Base-by-base conservation (phyloP, 1,139 yeast species). In the Diutina rugosa region DNA sequence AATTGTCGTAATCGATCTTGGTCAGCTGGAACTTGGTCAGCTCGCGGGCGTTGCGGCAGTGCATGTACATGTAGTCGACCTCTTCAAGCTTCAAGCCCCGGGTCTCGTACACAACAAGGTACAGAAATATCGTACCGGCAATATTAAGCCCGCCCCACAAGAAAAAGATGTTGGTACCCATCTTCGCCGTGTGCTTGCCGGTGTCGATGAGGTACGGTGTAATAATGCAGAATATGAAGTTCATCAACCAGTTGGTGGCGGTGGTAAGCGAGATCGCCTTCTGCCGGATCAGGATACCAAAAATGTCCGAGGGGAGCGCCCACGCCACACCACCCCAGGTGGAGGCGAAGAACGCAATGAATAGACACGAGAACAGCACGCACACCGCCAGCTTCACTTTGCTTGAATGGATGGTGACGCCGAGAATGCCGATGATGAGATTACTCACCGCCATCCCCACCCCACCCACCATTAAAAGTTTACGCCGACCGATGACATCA, bases 401-500 rank as follows among this genome's bases (percentile, higher is more conserved):
- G 1, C 71, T 69, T 18, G 83, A 72, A 46, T 72, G 57, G 1
- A 81, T 73, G 9, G 82, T 73, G 12, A 78, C 79, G 46, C 91
- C 91, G 47, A 83, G 80, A 45, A 84, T 81, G 3, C 85, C 91
- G 58, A 85, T 84, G 46, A 84, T 70, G 56, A 83, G 74, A 65
- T 85, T 84, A 5, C 84, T 76, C 6, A 78, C 63, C 1, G 83
- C 70, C 91, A 87, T 86, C 0, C 87, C 79, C 1, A 73, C 62
- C 2, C 88, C 90, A 7, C 93, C 95, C 61, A 73, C 64, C 3
- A 86, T 63, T 56, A 87, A 67, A 44, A 85, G 72, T 61, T 75
- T 77, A 57, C 93, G 70, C 66, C 93, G 74, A 58, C 93, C 93
- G 56, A 82, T 74, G 26, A 78, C 73, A 67, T 87, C 95, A 60